These are phyloP conservation scores for Saksenaea oblongispora DNA, from an alignment of 371 early-diverging fungal species.

Conservation along the genomic window DNA sequence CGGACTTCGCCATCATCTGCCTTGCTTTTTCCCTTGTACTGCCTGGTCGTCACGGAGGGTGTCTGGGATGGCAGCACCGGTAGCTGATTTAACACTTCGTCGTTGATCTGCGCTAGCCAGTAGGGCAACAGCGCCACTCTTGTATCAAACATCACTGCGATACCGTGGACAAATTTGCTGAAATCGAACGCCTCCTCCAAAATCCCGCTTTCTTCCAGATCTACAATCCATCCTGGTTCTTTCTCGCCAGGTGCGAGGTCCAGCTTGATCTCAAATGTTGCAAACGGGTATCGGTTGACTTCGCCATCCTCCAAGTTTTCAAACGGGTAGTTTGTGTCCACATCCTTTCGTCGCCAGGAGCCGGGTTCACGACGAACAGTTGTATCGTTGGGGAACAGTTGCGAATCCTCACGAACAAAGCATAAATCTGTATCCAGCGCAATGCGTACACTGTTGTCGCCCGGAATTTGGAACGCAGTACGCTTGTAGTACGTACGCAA, in stretches of 20 bases:
- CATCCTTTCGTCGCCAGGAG: constrained; percentile 94
- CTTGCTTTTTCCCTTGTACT: constrained; percentile 2
- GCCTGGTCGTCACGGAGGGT: constrained; percentile 12
- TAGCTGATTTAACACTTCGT: constrained; percentile 76
- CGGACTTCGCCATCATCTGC: constrained; percentile 11
- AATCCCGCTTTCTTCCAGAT: constrained; percentile 87
- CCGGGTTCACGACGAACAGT: constrained; percentile 63
- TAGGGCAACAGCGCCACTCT: constrained; percentile 94
- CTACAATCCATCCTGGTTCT: constrained; percentile 95
- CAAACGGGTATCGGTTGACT: constrained; percentile 94
- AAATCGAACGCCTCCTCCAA: constrained; percentile 98
- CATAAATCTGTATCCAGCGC: constrained; percentile 98
- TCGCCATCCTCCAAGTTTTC: constrained; percentile 70
- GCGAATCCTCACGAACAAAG: constrained; percentile 96
- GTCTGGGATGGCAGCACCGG: constrained; percentile 27
- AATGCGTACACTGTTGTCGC: constrained; percentile 96
- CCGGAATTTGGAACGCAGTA: constrained; percentile 99
- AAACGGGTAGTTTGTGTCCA: constrained; percentile 91
- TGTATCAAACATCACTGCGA: constrained; percentile 88
- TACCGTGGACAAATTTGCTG: constrained; percentile 98
- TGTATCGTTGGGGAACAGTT: constrained; percentile 58
- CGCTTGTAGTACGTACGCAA: constrained; percentile 97
- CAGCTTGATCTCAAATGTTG: constrained; percentile 98
- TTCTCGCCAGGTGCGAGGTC: constrained; percentile 87
- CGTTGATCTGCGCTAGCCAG: constrained; percentile 96